phyloP scores from a whole-genome alignment of 2,329 filamentous ascomycete species.

The Ascochyta rabiei region DNA sequence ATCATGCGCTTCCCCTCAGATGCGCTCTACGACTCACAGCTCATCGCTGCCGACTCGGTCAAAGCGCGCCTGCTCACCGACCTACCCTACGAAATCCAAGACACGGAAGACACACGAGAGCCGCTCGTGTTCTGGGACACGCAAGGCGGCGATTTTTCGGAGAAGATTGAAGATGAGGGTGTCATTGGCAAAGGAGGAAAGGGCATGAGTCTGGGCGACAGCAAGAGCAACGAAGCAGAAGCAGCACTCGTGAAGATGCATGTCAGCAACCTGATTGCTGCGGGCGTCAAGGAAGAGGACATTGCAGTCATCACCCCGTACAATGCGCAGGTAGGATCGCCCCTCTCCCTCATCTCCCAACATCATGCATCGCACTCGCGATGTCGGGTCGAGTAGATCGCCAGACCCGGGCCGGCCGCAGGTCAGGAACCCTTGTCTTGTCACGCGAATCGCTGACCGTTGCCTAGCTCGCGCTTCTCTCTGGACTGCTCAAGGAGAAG shows the following conservation, averaged over 20 bases:
- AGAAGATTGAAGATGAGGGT: conserved; percentile 77
- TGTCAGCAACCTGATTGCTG: conserved; percentile 74
- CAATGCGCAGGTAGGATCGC: conserved; percentile 75
- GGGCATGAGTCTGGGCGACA: conserved; percentile 66
- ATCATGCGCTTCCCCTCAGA: conserved; percentile 96
- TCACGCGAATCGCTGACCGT: conserved; percentile 20
- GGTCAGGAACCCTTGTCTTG: conserved; percentile 8
- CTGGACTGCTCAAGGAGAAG: conserved; percentile 75
- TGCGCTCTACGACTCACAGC: conserved; percentile 80
- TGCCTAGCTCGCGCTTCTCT: conserved; percentile 73
- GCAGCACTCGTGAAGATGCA: conserved; percentile 80
- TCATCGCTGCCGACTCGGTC: conserved; percentile 82
- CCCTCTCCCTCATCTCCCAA: no score
- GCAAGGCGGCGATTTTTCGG: conserved; percentile 89
- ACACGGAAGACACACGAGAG: conserved; percentile 85
- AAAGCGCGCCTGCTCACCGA: conserved; percentile 76
- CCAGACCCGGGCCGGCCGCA: no score
- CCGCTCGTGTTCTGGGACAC: conserved; percentile 95
- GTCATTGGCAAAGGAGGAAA: conserved; percentile 56
- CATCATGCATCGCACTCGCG: no score
- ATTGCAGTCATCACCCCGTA: conserved; percentile 96
- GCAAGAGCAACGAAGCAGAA: conserved; percentile 92
- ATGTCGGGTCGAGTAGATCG: no score
- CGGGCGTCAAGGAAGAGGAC: conserved; percentile 80
- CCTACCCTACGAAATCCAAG: conserved; percentile 75